Evolutionary conservation across 73 alveolate genomes (phyloP).

Genomic region (Blepharisma stoltei): DNA sequence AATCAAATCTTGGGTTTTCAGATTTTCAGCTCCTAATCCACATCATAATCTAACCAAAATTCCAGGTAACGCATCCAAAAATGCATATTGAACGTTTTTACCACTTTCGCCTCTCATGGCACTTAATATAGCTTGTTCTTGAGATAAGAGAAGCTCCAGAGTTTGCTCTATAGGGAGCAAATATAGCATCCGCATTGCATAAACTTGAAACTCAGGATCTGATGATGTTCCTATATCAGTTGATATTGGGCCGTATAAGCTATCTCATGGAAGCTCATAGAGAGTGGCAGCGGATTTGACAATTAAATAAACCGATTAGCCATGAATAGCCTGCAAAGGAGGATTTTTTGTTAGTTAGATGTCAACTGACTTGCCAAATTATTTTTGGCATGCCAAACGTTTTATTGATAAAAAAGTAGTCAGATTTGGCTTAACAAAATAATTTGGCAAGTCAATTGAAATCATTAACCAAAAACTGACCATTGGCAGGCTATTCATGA

Average conservation of each 20-base stretch:
- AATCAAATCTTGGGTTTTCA: not conserved
- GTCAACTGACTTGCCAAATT: too few relatives aligned
- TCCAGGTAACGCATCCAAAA: constrained; percentile 6
- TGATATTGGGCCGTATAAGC: not conserved
- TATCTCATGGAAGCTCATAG: constrained; percentile 19
- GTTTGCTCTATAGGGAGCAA: constrained; percentile 1
- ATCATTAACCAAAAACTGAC: too few relatives aligned
- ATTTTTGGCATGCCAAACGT: too few relatives aligned
- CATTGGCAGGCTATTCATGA: too few relatives aligned
- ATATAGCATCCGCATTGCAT: constrained; percentile 14
- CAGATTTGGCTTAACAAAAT: too few relatives aligned
- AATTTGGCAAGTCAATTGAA: too few relatives aligned
- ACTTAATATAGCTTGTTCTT: not conserved
- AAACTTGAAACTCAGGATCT: constrained; percentile 24
- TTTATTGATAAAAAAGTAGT: too few relatives aligned
- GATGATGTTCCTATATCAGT: constrained; percentile 13
- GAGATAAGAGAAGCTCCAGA: not conserved
- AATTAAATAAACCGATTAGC: too few relatives aligned
- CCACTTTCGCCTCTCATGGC: constrained; percentile 10
- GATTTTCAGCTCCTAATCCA: constrained; percentile 13
- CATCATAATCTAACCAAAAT: not conserved
- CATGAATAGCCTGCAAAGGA: too few relatives aligned
- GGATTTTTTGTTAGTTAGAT: too few relatives aligned
- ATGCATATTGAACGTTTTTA: not conserved
- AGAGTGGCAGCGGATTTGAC: constrained; percentile 10